Evolutionary conservation across 257 asterid genomes (phyloP).

Genomic region (Oldenlandia corymbosa): DNA sequence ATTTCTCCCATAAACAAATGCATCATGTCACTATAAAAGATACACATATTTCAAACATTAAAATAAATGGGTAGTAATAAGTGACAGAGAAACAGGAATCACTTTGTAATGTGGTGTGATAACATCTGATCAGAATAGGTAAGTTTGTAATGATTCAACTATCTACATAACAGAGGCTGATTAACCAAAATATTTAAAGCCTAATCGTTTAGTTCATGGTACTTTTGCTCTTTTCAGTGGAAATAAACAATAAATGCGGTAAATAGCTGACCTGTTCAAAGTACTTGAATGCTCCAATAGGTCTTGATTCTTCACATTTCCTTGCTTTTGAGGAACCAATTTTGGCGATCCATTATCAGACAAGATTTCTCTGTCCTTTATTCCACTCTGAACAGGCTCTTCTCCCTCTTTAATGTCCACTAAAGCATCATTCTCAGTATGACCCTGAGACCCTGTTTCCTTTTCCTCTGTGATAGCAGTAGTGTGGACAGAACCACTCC

Average conservation of each 20-base stretch:
- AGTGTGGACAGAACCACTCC: slow-evolving; percentile 27
- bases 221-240: background rate
- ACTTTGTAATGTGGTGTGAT: too few relatives aligned
- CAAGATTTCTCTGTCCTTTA: background rate
- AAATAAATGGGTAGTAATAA: too few relatives aligned
- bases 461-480: slow-evolving; percentile 30
- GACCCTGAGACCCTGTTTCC: slow-evolving; percentile 20
- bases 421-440: slow-evolving; percentile 22
- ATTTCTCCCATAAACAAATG: too few relatives aligned
- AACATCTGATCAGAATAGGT: too few relatives aligned
- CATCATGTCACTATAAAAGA: background rate
- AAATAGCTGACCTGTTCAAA: slow-evolving; percentile 36
- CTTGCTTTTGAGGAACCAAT: slow-evolving; percentile 17
- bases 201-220: background rate
- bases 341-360: background rate
- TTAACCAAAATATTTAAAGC: background rate
- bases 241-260: slow-evolving; percentile 4
- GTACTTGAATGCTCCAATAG: slow-evolving; percentile 22
- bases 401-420: slow-evolving; percentile 25
- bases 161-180: background rate
- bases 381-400: slow-evolving; percentile 25
- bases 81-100: too few relatives aligned
- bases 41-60: too few relatives aligned
- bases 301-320: slow-evolving; percentile 28
- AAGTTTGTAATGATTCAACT: too few relatives aligned